Base-by-base conservation (phyloP, 2,329 filamentous ascomycete genomes). In the Berkeleyomyces basicola region DNA sequence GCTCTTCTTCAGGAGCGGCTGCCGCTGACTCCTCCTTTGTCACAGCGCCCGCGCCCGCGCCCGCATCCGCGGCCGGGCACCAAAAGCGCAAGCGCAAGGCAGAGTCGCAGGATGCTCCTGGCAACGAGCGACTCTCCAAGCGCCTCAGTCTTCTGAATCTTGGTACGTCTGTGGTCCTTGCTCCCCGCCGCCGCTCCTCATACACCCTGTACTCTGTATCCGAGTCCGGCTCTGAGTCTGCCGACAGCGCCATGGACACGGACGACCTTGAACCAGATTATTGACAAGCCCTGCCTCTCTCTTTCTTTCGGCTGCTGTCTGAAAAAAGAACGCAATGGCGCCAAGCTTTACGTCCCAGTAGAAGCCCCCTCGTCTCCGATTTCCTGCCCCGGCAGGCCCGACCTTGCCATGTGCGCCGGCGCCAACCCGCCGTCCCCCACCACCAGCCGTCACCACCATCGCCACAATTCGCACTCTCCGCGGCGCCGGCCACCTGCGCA, bases 101-200 rank as follows among this genome's bases (percentile, higher is more conserved):
- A 39, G 43, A 44, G 51, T 44, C 31, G 14, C 57, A 62, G 39
- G 79, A 82, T 61, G 71, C 73, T 11, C 80, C 81, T 65, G 78
- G 82, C 69, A 83, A 82, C 67, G 82, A 95, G 74, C 85, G 90
- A 61, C 80, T 96, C 66, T 86, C 87, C 57, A 96, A 96, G 76
- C 82, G 87, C 67, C 79, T 96, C 72, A 88, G 89, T 71, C 77
- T 88, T 60, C 79, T 96, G 62, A 90, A 91, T 71, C 75, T 96
- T 67, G 87, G 90, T 93, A 82, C 63, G 77, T 72, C 63, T 51
- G 58, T 58, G 59, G 47, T 66, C 9, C 63, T 60, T 58, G 42
- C 59, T 65, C 64, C 60, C 40, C 51, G 61, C 37, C 40, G 58
- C 47, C 61, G 63, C 43, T 61, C 59, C 42, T 59, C 57, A 31